Base-by-base conservation (phyloP, 345 rosid genomes). In the Trapa bicornis region DNA sequence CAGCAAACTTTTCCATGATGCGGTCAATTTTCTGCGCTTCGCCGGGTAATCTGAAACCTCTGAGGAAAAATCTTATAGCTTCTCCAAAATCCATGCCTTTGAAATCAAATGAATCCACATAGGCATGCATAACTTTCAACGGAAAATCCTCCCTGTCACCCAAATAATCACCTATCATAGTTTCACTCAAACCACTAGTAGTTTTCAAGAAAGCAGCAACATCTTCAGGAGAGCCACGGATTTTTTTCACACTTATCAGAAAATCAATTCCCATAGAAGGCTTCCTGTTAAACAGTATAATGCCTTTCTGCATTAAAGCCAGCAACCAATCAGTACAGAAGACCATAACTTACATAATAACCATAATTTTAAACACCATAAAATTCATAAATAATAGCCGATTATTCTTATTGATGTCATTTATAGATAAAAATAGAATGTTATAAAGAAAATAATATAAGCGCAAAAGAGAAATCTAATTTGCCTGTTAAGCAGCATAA, bases 1-100 rank as follows among this genome's bases (percentile, higher is more conserved):
- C 98, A 47, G 97, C 98, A 81, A 90, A 93, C 85, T 93, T 90
- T 74, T 90, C 97, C 96, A 93, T 88, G 58, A 93, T 86, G 71
- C 96, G 94, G 75, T 90, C 97, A 82, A 93, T 90, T 81, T 93
- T 93, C 83, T 93, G 97, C 17, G 97, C 96, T 79, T 93, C 98
- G 72, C 97, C 96, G 29, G 97, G 98, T 69, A 93, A 79, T 80
- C 90, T 87, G 72, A 93, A 93, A 68, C 97, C 96, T 36, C 83
- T 77, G 41, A 93, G 78, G 83, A 93, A 90, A 83, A 87, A 93
- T 84, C 97, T 87, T 82, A 90, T 83, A 22, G 96, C 83, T 75
- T 85, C 92, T 65, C 94, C 96, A 84, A 90, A 93, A 79, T 81
- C 83, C 83, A 83, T 88, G 54, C 71, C 86, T 79, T 86, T 83